Evolutionary conservation across 208 protist species (phyloP).

Genomic region (Trypanosoma vivax): DNA sequence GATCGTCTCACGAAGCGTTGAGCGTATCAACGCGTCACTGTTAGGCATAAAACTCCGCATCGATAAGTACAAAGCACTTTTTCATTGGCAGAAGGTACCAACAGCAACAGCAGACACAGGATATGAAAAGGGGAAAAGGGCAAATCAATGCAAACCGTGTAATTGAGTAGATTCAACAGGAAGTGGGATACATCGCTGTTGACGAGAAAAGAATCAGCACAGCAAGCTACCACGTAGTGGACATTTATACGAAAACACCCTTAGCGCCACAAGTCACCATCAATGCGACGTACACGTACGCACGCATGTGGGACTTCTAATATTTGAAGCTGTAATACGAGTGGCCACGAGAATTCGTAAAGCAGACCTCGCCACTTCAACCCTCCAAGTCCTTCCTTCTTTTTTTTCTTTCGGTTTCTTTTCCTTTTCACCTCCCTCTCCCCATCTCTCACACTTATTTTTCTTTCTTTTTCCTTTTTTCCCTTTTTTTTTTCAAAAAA

Average conservation of each 20-base stretch:
- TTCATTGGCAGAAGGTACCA: background rate
- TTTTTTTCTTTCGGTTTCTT: constrained; percentile 10
- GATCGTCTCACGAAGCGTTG: constrained; percentile 67
- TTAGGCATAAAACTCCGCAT: constrained; percentile 49
- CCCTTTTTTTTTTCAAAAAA: too few relatives aligned
- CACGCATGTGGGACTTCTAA: too few relatives aligned
- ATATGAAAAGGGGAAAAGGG: background rate
- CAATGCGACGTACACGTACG: too few relatives aligned
- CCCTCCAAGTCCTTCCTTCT: constrained; percentile 2
- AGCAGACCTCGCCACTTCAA: background rate
- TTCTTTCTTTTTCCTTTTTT: constrained; percentile 11
- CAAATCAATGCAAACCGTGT: too few relatives aligned
- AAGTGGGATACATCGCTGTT: too few relatives aligned
- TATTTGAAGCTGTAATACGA: too few relatives aligned
- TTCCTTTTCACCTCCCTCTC: background rate
- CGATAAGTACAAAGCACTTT: background rate
- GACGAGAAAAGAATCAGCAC: too few relatives aligned
- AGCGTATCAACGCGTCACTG: constrained; percentile 53
- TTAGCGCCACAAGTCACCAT: too few relatives aligned
- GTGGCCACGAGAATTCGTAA: too few relatives aligned
- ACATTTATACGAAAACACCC: too few relatives aligned
- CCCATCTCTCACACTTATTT: constrained; percentile 7
- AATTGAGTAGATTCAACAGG: too few relatives aligned
- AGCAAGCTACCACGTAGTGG: too few relatives aligned
- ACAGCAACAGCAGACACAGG: background rate